Base-by-base conservation (phyloP, 148 eudicot genomes). In the Camellia granthamiana region DNA sequence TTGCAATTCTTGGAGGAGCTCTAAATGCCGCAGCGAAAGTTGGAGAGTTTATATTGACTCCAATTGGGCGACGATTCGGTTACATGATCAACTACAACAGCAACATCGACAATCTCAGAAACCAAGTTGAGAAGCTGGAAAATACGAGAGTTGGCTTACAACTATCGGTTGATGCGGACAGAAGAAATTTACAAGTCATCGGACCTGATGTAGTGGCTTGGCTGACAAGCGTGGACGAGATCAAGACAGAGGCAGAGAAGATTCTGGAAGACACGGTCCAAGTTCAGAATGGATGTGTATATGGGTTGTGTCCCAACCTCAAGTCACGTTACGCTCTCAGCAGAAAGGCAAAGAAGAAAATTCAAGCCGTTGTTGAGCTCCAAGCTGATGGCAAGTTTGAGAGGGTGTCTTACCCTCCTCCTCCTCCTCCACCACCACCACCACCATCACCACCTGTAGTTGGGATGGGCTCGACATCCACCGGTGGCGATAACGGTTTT, bases 121-220 rank as follows among this genome's bases (percentile, higher is more conserved):
- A 38, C 2, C 64, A 83, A 67, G 12, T 72, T 2, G 67, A 77
- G 3, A 80, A 74, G 5, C 85, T 89, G 15, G 47, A 63, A n/a
- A 47, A 30, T 46, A 74, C n/a, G 58, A 51, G 19, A 3, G 77
- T 64, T 44, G 77, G 79, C 3, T 56, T 84, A 9, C 61, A 68
- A 23, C 16, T 43, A 56, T 15, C 19, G 0, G 83, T 76, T 12
- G 80, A 83, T 60, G 91, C 75, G 42, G 89, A 85, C 44, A 77
- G 58, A 5, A 83, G 85, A 51, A 85, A 87, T 41, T 84, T 81
- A 16, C 84, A 89, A 74, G 42, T 11, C 9, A 60, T 84, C 18
- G 77, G 74, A 5, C 68, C 69, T 43, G 81, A 77, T 8, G 81
- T 80, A 21, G 74, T 58, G 3, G 56, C 15, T 0, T 87, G 92